Conservation (phyloP, 2,329 filamentous ascomycete genomes). For the Fusarium hostae region DNA sequence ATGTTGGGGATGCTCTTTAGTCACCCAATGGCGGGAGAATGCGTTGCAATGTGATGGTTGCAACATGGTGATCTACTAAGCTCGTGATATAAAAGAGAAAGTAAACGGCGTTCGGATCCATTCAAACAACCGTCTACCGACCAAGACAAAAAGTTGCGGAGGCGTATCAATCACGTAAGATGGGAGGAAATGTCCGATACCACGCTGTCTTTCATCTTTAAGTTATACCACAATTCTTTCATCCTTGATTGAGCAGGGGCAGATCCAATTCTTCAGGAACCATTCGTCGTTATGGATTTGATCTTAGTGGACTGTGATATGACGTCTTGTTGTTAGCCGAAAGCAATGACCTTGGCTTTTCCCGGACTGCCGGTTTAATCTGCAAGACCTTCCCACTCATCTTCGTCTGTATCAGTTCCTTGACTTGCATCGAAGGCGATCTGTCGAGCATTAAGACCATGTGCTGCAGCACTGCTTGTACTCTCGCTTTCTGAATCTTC, state of each 20-base stretch:
- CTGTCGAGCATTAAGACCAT: constrained; percentile 16
- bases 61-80: not conserved
- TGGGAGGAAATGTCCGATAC: constrained; percentile 23
- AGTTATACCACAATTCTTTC: not conserved
- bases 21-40: constrained; percentile 9
- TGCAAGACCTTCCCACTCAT: constrained; percentile 44
- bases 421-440: constrained; percentile 14
- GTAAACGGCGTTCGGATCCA: constrained; percentile 27
- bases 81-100: not conserved
- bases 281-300: not conserved
- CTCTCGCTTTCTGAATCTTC: constrained; percentile 16
- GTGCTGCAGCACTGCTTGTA: constrained; percentile 4
- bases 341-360: constrained; percentile 2
- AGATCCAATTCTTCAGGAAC: not conserved
- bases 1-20: constrained; percentile 8
- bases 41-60: not conserved
- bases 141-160: not conserved
- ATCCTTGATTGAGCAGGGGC: not conserved
- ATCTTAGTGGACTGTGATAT: not conserved
- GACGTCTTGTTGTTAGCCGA: not conserved
- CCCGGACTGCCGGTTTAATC: constrained; percentile 30
- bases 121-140: constrained; percentile 9
- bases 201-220: not conserved
- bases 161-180: constrained; percentile 12
- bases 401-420: constrained; percentile 34